These are phyloP conservation scores for Malus hybrid DNA, from an alignment of 331 rosid species.

Conservation along the genomic window DNA sequence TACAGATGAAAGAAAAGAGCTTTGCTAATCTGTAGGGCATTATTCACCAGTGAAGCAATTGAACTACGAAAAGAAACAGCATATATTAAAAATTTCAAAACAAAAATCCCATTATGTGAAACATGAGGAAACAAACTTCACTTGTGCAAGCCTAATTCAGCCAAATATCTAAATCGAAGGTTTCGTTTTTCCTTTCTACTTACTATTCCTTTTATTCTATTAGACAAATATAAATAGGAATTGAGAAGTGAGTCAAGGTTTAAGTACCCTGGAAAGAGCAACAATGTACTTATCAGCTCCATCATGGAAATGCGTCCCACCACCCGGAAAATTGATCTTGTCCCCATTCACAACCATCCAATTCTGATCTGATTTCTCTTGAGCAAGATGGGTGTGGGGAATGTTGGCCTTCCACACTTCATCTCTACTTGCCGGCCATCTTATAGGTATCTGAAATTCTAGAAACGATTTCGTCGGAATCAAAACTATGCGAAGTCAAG, in stretches of 20 bases:
- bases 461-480: constrained; percentile 14
- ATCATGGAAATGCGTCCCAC: constrained; percentile 54
- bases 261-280: constrained; percentile 39
- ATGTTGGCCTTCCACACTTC: constrained; percentile 75
- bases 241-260: constrained; percentile 1
- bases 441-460: constrained; percentile 50
- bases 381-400: constrained; percentile 57
- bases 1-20: not conserved
- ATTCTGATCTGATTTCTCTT: constrained; percentile 59
- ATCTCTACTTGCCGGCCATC: constrained; percentile 60
- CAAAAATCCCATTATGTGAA: not conserved
- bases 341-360: constrained; percentile 70
- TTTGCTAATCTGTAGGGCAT: not conserved
- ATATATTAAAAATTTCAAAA: not conserved
- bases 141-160: not conserved
- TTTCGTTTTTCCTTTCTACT: not conserved
- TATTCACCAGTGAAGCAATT: not conserved
- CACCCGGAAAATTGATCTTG: constrained; percentile 60
- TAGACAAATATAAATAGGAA: not conserved
- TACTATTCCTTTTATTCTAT: not conserved
- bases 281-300: constrained; percentile 62
- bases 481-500: constrained; percentile 18
- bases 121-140: not conserved
- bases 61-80: not conserved
- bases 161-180: not conserved